A percentile compares a stretch with the other conserved stretches of the same genome.
phyloP scores from a whole-genome alignment of 768 basidiomycete genomes.

The Termitomyces sp. region DNA sequence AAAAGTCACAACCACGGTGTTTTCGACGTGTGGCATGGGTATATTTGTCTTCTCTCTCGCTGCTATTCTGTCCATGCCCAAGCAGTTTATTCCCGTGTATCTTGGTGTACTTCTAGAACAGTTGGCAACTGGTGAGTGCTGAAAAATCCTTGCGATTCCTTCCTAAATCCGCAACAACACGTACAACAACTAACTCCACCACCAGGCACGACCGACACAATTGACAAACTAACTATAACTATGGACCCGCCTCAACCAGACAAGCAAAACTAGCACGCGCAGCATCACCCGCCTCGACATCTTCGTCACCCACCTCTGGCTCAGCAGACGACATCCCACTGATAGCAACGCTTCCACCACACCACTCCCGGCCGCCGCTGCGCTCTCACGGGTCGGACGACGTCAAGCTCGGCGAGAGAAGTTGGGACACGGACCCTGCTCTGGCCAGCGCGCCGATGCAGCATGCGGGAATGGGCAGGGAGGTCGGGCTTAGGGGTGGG shows the following conservation, averaged over 20 bases:
- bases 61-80: conserved; percentile 81
- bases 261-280: conserved; percentile 46
- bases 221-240: too few relatives aligned
- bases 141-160: too few relatives aligned
- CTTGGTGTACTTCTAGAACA: conserved; percentile 76
- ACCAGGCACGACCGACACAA: conserved; percentile 31
- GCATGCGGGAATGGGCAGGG: conserved; percentile 5
- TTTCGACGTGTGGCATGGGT: conserved; percentile 85
- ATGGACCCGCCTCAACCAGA: conserved; percentile 21
- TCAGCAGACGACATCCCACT: conserved; percentile 30
- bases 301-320: conserved; percentile 18
- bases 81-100: conserved; percentile 90
- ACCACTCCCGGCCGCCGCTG: too few relatives aligned
- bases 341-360: conserved; percentile 18
- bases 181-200: not conserved
- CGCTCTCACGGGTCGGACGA: not conserved
- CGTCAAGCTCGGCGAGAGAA: not conserved
- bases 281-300: conserved; percentile 11
- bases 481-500: not conserved
- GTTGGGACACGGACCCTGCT: conserved; percentile 7
- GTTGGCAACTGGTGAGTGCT: conserved; percentile 10
- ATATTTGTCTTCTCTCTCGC: conserved; percentile 70
- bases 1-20: conserved; percentile 81
- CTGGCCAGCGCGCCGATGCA: conserved; percentile 10
- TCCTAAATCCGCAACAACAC: not conserved